Conservation (phyloP, 2,329 filamentous ascomycete species). For the Ceratocystis ficicola region DNA sequence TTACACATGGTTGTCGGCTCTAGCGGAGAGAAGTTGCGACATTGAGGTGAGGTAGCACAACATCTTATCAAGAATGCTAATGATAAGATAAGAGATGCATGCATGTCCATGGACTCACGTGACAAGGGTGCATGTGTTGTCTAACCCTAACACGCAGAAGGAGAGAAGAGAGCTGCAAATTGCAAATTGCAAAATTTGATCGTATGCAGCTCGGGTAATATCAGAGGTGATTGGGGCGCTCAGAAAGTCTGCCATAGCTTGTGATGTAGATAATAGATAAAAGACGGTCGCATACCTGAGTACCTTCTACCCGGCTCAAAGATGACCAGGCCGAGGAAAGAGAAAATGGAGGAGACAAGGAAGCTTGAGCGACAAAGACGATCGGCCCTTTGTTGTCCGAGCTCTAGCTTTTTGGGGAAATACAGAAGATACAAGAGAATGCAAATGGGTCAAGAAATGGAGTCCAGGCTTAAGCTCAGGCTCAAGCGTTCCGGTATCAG, state of each 20-base stretch:
- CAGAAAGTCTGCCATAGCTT: background rate
- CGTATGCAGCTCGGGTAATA: background rate
- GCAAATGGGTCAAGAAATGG: background rate
- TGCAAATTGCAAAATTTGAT: background rate
- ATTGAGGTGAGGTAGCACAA: constrained; percentile 4
- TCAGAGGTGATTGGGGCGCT: background rate
- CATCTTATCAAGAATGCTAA: constrained; percentile 3
- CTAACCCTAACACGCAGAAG: background rate
- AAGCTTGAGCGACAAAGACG: background rate
- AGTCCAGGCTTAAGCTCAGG: background rate
- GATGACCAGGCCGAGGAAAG: background rate
- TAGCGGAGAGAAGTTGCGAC: constrained; percentile 5
- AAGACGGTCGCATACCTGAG: background rate
- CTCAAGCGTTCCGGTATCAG: background rate
- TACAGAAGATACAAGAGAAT: background rate
- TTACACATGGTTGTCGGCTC: background rate
- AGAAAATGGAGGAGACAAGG: background rate
- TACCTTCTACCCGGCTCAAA: background rate
- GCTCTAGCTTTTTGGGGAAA: background rate
- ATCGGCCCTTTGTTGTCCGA: constrained; percentile 1
- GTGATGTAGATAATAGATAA: background rate
- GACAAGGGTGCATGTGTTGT: too few species aligned
- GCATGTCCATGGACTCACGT: too few species aligned
- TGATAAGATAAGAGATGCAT: constrained; percentile 7
- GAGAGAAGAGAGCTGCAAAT: background rate